A percentile compares a stretch with the other conserved stretches of the same genome.
phyloP scores from a whole-genome alignment of 2,329 filamentous ascomycete species.

The Cryphonectria nitschkei region DNA sequence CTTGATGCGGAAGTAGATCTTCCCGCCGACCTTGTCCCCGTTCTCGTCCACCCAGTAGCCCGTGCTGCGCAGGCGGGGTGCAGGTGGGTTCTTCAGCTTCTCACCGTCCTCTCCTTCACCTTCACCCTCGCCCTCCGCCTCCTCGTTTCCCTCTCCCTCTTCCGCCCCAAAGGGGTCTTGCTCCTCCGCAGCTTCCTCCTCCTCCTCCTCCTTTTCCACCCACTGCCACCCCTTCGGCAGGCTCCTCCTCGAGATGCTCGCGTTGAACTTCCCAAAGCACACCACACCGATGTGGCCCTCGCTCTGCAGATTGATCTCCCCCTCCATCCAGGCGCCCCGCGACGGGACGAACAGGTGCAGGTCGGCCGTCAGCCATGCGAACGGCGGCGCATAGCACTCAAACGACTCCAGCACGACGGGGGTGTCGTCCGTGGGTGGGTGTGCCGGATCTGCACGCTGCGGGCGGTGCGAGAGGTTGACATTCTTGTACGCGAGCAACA shows the following conservation, averaged over 20 bases:
- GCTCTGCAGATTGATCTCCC: constrained; percentile 82
- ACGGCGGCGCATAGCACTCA: constrained; percentile 85
- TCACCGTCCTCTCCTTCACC: constrained; percentile 33
- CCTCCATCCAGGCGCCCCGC: constrained; percentile 75
- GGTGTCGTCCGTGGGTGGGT: constrained; percentile 53
- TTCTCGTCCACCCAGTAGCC: constrained; percentile 77
- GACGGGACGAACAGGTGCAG: constrained; percentile 81
- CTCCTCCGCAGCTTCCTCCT: constrained; percentile 29
- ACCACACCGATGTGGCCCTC: constrained; percentile 88
- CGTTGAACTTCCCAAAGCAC: constrained; percentile 91
- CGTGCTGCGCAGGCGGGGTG: constrained; percentile 56
- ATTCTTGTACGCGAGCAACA: constrained; percentile 76
- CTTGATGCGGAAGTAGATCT: constrained; percentile 76
- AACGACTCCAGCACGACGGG: constrained; percentile 54
- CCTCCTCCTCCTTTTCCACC: constrained; percentile 62
- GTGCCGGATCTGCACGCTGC: constrained; percentile 47
- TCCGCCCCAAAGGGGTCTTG: constrained; percentile 34
- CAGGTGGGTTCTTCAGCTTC: constrained; percentile 54
- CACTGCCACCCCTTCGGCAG: constrained; percentile 82
- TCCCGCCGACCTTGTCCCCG: constrained; percentile 71
- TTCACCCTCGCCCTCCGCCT: constrained; percentile 38
- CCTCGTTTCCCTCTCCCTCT: constrained; percentile 30
- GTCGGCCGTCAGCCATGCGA: constrained; percentile 86
- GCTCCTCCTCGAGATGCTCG: constrained; percentile 76
- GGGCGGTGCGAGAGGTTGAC: constrained; percentile 66